phyloP scores from a whole-genome alignment of 192 early-diverging fungal genomes.

The Rhizophagus clarus region DNA sequence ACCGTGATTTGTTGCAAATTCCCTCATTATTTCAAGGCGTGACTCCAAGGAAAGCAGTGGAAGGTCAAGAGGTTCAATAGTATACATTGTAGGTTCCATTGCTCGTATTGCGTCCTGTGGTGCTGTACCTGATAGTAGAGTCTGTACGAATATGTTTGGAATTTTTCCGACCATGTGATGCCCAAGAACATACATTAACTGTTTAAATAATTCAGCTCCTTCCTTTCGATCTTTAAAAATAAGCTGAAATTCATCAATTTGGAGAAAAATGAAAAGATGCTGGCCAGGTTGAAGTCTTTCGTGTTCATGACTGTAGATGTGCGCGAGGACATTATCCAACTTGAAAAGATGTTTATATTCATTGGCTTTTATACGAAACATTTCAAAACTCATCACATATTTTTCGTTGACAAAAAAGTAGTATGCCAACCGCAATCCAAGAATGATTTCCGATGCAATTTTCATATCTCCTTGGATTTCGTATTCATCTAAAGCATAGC shows the following conservation, averaged over 20 bases:
- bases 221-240: background rate
- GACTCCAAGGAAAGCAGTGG: background rate
- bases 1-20: background rate
- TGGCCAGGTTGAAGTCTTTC: background rate
- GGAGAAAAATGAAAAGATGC: background rate
- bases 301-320: background rate
- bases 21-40: slow-evolving; percentile 3
- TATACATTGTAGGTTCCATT: slow-evolving; percentile 20
- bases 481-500: too few species aligned
- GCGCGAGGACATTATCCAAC: too few species aligned
- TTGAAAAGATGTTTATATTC: too few species aligned
- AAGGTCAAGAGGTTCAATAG: background rate
- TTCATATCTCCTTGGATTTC: too few species aligned
- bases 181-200: background rate
- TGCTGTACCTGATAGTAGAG: slow-evolving; percentile 4
- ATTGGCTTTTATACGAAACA: too few species aligned
- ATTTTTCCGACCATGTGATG: background rate
- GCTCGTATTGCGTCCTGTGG: background rate
- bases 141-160: background rate
- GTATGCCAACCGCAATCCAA: too few species aligned
- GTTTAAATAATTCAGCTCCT: background rate
- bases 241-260: slow-evolving; percentile 4
- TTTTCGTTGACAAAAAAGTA: background rate
- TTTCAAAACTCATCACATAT: background rate
- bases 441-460: too few species aligned